phyloP scores from a whole-genome alignment of 345 rosid genomes.

The Hibiscus trionum region DNA sequence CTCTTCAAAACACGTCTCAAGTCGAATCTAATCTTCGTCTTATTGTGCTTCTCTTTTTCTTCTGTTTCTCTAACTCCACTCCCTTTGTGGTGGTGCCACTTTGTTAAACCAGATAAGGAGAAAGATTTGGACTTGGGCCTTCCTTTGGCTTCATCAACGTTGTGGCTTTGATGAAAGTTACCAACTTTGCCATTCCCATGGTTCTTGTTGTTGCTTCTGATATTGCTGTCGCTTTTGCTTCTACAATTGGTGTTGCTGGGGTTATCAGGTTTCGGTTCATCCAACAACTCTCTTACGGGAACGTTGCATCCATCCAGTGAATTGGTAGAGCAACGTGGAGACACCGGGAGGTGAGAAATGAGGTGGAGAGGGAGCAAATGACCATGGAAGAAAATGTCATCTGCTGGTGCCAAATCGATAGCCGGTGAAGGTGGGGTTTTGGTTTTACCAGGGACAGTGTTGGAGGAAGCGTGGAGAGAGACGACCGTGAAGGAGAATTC shows the following conservation, averaged over 20 bases:
- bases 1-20: constrained; percentile 47
- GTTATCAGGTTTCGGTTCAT: constrained; percentile 21
- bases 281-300: constrained; percentile 36
- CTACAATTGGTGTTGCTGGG: neutral
- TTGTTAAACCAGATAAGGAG: constrained; percentile 53
- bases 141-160: constrained; percentile 20
- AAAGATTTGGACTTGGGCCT: constrained; percentile 57
- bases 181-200: neutral
- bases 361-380: constrained; percentile 92
- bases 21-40: constrained; percentile 45
- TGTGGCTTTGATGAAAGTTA: constrained; percentile 5
- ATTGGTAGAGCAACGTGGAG: constrained; percentile 70
- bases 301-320: constrained; percentile 62
- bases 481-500: constrained; percentile 92
- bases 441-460: constrained; percentile 30
- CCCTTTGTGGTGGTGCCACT: constrained; percentile 43
- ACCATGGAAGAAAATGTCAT: constrained; percentile 97
- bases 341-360: constrained; percentile 69
- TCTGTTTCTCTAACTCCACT: constrained; percentile 36
- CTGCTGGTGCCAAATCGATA: constrained; percentile 87
- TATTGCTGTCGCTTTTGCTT: constrained; percentile 9
- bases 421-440: constrained; percentile 39
- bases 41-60: constrained; percentile 35
- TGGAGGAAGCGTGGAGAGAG: constrained; percentile 61
- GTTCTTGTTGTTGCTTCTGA: neutral